phyloP scores from a whole-genome alignment of 2,329 filamentous ascomycete genomes.

The Trichoderma oligosporum region DNA sequence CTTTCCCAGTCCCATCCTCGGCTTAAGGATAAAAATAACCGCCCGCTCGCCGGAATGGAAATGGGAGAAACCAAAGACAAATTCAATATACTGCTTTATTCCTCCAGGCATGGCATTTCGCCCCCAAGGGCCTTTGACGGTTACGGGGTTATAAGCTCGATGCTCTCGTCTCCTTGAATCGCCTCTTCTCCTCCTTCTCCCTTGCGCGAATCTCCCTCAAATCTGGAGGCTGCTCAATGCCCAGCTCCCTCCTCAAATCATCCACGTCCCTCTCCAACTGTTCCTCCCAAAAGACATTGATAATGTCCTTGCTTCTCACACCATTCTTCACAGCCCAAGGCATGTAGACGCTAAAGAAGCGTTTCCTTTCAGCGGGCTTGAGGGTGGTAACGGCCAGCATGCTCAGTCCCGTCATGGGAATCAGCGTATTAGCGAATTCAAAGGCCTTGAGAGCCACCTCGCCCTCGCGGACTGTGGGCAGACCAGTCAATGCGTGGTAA shows the following conservation, averaged over 20 bases:
- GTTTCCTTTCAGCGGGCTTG: slow-evolving; percentile 72
- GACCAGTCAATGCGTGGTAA: slow-evolving; percentile 88
- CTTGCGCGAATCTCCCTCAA: slow-evolving; percentile 70
- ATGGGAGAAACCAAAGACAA: background rate
- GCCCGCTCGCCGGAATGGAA: no score
- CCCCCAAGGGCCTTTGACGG: no score
- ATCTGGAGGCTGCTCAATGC: slow-evolving; percentile 86
- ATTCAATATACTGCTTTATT: background rate
- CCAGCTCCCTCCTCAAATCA: slow-evolving; percentile 68
- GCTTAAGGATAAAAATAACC: no score
- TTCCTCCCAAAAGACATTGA: slow-evolving; percentile 98
- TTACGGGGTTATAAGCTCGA: slow-evolving; percentile 26
- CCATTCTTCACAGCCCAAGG: slow-evolving; percentile 92
- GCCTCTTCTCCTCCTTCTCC: slow-evolving; percentile 65
- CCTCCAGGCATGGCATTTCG: background rate
- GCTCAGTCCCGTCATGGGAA: slow-evolving; percentile 92
- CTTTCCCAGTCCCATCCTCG: no score
- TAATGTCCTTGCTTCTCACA: slow-evolving; percentile 68
- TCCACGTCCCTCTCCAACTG: slow-evolving; percentile 79
- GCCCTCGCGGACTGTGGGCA: slow-evolving; percentile 89
- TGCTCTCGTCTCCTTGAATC: slow-evolving; percentile 47
- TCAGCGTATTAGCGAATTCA: slow-evolving; percentile 88
- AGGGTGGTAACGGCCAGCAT: slow-evolving; percentile 81
- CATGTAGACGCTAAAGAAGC: slow-evolving; percentile 72
- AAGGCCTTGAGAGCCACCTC: slow-evolving; percentile 98